Evolutionary conservation across 2,329 filamentous ascomycete species (phyloP), one percentile per base, ranked within the genome.

Genomic region (Tolypocladium tundrense): DNA sequence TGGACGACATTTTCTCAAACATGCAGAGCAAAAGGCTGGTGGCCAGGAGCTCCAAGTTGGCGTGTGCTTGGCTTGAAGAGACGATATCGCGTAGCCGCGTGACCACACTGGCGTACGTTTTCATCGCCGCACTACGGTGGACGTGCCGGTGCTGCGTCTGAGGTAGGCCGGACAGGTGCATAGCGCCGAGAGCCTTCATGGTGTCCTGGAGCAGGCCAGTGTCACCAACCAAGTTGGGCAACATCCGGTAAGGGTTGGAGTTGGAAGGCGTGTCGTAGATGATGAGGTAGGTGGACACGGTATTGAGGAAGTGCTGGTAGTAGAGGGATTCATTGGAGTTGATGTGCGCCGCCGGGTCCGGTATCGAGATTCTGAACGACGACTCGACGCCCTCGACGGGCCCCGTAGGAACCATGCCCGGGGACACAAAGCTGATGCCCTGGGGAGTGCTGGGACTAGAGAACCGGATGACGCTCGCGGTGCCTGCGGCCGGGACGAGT

Each of bases 221-320:
- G 56, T 75, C 73, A 11, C 76, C 78, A 27, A 79, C 70, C 56
- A 81, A 70, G n/a, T 72, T 69, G 42, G 60, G 62, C 24, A 63
- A 57, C 78, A 61, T 7, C 69, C 77, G 63, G 76, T 68, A 74
- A 1, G 72, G 72, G 51, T 74, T 73, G 40, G 67, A 63, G 59
- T 70, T 72, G 58, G 65, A 68, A 1, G 68, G 62, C 35, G 67
- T 70, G 55, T 74, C 71, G 60, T 73, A 75, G 43, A 78, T 71
- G 45, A 79, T 72, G 64, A 76, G 68, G 52, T 75, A 76, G 1
- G 72, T 70, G 1, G 74, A 76, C 31, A 76, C 64, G 4, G 69
- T 72, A n/a, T 75, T 57, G 48, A 75, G 74, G 51, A 76, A 60
- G 42, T 68, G 59, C 19, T 60, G 58, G 11, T 69, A 73, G 61